These are phyloP conservation scores for Limnanthes douglasii DNA, from an alignment of 345 rosid species.

Conservation along the genomic window DNA sequence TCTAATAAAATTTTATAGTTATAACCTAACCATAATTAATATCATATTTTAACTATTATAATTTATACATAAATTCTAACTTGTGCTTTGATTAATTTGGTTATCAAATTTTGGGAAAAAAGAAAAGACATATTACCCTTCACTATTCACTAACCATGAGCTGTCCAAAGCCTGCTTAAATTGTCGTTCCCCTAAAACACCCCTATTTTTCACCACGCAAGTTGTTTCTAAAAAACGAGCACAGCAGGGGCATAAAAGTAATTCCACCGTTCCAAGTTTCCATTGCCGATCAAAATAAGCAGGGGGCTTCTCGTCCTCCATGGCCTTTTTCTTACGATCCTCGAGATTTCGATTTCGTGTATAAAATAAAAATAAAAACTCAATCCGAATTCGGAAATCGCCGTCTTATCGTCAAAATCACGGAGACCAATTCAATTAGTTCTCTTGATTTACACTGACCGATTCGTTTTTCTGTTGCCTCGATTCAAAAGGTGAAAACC, in stretches of 20 bases:
- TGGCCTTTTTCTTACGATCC: constrained; percentile 40
- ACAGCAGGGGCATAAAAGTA: constrained; percentile 27
- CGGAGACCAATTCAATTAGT: constrained; percentile 5
- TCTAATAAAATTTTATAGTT: neutral
- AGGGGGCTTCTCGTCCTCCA: constrained; percentile 46
- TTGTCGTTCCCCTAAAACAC: constrained; percentile 4
- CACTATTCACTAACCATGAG: constrained; percentile 13
- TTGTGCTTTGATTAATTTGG: neutral
- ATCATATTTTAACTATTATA: neutral
- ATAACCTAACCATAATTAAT: neutral
- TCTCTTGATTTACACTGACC: too few relatives aligned
- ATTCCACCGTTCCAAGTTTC: constrained; percentile 18
- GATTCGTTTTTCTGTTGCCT: neutral
- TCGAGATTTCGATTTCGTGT: constrained; percentile 33
- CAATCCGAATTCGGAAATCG: constrained; percentile 11
- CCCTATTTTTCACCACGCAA: constrained; percentile 7
- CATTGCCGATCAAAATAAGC: constrained; percentile 78
- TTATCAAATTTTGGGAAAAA: constrained; percentile 7
- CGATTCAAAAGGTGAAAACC: constrained; percentile 23
- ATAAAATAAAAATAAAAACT: constrained; percentile 12
- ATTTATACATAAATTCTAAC: neutral
- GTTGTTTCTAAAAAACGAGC: neutral
- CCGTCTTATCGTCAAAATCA: constrained; percentile 12
- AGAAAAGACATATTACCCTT: neutral
- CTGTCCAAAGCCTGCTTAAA: constrained; percentile 14